Percentiles rank a stretch among this genome's conserved stretches.
phyloP scores from a whole-genome alignment of 2,329 filamentous ascomycete genomes.

The Colletotrichum filicis region DNA sequence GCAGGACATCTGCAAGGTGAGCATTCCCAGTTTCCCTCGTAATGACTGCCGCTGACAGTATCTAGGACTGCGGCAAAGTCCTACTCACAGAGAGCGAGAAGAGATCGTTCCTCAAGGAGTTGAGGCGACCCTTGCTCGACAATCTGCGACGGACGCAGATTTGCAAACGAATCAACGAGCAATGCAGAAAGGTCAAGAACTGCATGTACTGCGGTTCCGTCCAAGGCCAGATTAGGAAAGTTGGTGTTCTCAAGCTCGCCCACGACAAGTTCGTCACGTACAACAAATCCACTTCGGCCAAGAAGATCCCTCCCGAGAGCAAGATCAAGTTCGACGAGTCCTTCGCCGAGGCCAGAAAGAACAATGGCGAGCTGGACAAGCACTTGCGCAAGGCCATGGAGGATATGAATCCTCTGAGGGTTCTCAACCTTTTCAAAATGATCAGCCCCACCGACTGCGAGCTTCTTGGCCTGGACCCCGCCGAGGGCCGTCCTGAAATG shows the following conservation, averaged over 20 bases:
- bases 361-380: conserved; percentile 87
- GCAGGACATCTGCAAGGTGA: conserved; percentile 91
- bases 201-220: conserved; percentile 85
- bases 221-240: conserved; percentile 93
- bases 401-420: conserved; percentile 89
- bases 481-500: conserved; percentile 91
- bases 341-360: conserved; percentile 81
- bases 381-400: conserved; percentile 93
- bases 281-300: conserved; percentile 87
- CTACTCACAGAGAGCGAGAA: conserved; percentile 85
- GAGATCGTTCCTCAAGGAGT: conserved; percentile 79
- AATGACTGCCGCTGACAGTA: neutral
- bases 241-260: conserved; percentile 90
- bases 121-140: conserved; percentile 85
- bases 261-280: conserved; percentile 93
- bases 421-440: conserved; percentile 90
- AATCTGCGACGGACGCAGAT: conserved; percentile 86
- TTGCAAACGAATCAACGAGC: conserved; percentile 87
- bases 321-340: conserved; percentile 89
- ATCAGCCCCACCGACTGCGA: conserved; percentile 90
- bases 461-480: conserved; percentile 86
- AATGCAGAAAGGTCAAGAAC: conserved; percentile 86
- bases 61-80: conserved; percentile 81
- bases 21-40: conserved; percentile 1
- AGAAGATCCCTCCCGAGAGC: conserved; percentile 83